Evolutionary conservation across 345 rosid species (phyloP).

Genomic region (Melaleuca alternifolia): DNA sequence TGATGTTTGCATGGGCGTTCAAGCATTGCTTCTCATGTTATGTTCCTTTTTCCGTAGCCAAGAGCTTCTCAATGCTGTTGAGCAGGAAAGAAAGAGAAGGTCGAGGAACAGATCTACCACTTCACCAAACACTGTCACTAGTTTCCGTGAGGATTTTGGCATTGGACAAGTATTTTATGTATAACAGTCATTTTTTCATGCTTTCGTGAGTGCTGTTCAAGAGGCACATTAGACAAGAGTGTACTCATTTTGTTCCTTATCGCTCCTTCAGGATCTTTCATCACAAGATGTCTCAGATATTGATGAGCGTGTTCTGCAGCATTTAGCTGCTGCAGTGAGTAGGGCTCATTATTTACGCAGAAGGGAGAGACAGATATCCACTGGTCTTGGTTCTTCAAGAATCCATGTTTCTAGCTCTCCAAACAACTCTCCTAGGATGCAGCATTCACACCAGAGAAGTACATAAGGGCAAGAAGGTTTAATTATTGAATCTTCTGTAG

Average conservation of each 20-base stretch:
- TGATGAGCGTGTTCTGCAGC: conserved; percentile 59
- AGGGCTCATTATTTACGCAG: conserved; percentile 33
- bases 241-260: background rate
- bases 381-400: conserved; percentile 24
- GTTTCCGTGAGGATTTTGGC: conserved; percentile 27
- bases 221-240: background rate
- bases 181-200: background rate
- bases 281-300: conserved; percentile 31
- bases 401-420: conserved; percentile 16
- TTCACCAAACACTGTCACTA: conserved; percentile 7
- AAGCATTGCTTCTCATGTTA: background rate
- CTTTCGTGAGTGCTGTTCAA: background rate
- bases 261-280: too few relatives aligned
- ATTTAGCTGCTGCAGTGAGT: conserved; percentile 43
- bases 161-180: conserved; percentile 37
- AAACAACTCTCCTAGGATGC: conserved; percentile 4
- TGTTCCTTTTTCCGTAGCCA: conserved; percentile 32
- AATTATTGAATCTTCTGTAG: conserved; percentile 10
- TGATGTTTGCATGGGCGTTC: background rate
- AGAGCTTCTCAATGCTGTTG: conserved; percentile 66
- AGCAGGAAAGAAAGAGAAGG: conserved; percentile 37
- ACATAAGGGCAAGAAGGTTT: conserved; percentile 11
- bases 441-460: conserved; percentile 1
- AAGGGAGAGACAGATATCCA: conserved; percentile 49
- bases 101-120: conserved; percentile 21